phyloP scores from a whole-genome alignment of 495 filamentous ascomycete species.

The Polyplosphaeria fusca region DNA sequence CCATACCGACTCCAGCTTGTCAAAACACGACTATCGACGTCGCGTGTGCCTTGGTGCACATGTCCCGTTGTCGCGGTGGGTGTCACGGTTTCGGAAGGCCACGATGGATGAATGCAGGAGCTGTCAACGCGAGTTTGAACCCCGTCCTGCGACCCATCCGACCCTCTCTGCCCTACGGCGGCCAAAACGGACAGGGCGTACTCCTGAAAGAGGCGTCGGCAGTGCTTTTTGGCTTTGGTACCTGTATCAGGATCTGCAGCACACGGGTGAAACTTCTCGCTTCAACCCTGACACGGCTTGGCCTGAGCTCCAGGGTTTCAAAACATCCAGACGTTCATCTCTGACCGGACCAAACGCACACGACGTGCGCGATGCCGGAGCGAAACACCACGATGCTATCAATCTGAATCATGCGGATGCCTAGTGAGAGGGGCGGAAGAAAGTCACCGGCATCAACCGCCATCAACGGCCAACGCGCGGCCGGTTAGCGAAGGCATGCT shows the following conservation, averaged over 20 bases:
- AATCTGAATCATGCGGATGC: constrained; percentile 20
- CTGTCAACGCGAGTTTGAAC: neutral
- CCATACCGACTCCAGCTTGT: neutral
- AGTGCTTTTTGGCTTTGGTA: constrained; percentile 11
- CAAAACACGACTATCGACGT: constrained; percentile 1
- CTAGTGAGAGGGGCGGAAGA: too few relatives aligned
- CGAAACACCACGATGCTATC: constrained; percentile 11
- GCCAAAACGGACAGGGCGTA: neutral
- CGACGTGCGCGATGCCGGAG: neutral
- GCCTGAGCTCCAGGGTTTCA: constrained; percentile 9
- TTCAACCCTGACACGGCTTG: constrained; percentile 22
- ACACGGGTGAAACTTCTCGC: constrained; percentile 16
- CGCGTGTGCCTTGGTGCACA: constrained; percentile 5
- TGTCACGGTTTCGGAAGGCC: constrained; percentile 9
- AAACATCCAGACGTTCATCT: constrained; percentile 8
- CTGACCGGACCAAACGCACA: neutral
- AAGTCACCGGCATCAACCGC: neutral
- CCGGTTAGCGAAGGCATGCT: constrained; percentile 2
- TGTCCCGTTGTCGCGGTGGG: constrained; percentile 8
- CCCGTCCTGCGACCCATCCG: too few relatives aligned
- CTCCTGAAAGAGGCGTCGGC: constrained; percentile 1
- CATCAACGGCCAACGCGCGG: neutral
- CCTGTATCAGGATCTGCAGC: constrained; percentile 29
- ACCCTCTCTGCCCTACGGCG: neutral
- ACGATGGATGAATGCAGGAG: constrained; percentile 4